Evolutionary conservation across 352 stramenopile species (phyloP).

Genomic region (Globisporangium acanthophoron): DNA sequence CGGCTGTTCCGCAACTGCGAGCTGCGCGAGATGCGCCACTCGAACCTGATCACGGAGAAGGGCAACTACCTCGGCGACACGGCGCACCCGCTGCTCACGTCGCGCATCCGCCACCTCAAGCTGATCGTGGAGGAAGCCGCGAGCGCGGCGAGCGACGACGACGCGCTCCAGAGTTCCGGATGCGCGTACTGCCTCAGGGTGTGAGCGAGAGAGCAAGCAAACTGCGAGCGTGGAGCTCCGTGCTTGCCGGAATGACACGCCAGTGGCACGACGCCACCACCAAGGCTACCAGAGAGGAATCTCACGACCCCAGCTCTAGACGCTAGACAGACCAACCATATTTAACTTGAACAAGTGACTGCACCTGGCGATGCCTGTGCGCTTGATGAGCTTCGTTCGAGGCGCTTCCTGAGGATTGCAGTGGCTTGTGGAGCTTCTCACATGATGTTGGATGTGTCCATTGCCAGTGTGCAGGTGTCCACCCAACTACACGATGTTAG

Average conservation of each 20-base stretch:
- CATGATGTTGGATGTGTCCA: no score
- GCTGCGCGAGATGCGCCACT: constrained; percentile 48
- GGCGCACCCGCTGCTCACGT: constrained; percentile 68
- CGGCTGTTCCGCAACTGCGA: constrained; percentile 72
- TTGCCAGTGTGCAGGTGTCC: no score
- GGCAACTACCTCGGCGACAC: constrained; percentile 83
- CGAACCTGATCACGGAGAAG: constrained; percentile 65
- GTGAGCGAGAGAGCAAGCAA: not conserved
- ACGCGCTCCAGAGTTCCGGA: constrained; percentile 5
- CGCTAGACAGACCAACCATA: not conserved
- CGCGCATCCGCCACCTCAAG: constrained; percentile 61
- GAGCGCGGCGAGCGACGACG: not conserved
- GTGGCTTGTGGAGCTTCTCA: no score
- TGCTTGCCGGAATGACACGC: not conserved
- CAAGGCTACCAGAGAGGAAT: not conserved
- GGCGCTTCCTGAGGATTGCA: no score
- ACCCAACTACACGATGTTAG: no score
- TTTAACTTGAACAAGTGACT: not conserved
- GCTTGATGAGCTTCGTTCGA: no score
- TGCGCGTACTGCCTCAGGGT: constrained; percentile 13
- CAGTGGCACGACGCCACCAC: not conserved
- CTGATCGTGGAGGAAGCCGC: constrained; percentile 24
- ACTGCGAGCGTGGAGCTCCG: not conserved
- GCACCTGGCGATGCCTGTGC: no score
- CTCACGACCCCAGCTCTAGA: no score